Evolutionary conservation across 2,329 filamentous ascomycete genomes (phyloP), one percentile per base, ranked within the genome.

Genomic region (Aspergillus novofumigatus): DNA sequence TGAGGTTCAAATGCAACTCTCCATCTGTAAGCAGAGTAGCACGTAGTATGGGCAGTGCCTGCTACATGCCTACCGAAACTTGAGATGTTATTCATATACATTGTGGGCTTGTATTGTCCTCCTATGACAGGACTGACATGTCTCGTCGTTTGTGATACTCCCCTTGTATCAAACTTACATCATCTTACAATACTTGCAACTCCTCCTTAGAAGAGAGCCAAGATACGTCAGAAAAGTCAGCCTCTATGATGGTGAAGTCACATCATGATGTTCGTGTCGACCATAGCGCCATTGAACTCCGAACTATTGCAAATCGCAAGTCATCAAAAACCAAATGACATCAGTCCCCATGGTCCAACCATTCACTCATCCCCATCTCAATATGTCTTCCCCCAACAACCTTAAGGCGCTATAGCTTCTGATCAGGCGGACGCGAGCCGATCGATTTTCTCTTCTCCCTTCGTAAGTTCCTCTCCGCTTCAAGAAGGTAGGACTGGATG

Each of bases 401-500:
- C 1, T 26, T 26, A 26, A 26, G 25, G 25, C 6, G 25, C 25
- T 26, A 47, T 5, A 47, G 20, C 44, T 47, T 47, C 44, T 26
- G 10, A 14, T 47, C 44, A 23, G 21, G 10, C 10, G 44, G 44
- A 23, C 44, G 21, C 10, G 44, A 23, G 2, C 44, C 21, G 20
- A 26, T 28, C 28, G 60, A 62, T 51, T 60, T 51, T 41, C 62
- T 56, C 29, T 62, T 49, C 28, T 62, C 35, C 41, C 53, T 53
- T 26, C 59, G 57, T 55, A 86, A 71, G 63, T 86, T 82, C 65
- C 81, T 80, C 65, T 86, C 83, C 21, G 83, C 84, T 63, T 85
- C 82, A 80, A 86, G 80, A 26, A 86, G 73, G 14, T 83, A 75
- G 21, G 79, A 77, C 69, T 86, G 83, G 35, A 86, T 81, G 80